Conservation (phyloP, 176 grass and related monocot species). For the Stipa capillata region DNA sequence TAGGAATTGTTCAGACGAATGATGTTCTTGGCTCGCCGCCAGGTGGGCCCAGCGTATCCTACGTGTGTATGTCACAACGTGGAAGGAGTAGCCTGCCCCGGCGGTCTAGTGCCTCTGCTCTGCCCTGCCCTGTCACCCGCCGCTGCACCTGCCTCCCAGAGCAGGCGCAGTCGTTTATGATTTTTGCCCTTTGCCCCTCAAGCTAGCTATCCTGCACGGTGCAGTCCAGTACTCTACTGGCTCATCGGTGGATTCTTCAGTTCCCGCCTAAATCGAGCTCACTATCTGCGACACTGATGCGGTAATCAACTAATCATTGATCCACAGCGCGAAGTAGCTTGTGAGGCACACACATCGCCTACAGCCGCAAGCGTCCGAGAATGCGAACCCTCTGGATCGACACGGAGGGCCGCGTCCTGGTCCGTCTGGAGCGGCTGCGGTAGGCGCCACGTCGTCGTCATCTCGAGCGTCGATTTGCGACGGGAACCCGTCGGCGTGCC, state of each 20-base stretch:
- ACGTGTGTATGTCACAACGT: no score
- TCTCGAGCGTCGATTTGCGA: background rate
- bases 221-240: no score
- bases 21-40: background rate
- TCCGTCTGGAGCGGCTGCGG: background rate
- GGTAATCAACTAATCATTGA: background rate
- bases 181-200: no score
- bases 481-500: background rate
- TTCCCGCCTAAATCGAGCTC: background rate
- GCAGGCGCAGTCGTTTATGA: no score
- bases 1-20: background rate
- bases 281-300: background rate
- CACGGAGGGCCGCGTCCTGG: background rate
- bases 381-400: background rate
- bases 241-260: background rate
- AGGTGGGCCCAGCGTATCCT: background rate
- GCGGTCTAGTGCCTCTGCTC: no score
- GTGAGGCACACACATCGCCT: no score
- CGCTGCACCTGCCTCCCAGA: background rate
- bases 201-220: no score
- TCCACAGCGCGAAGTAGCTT: background rate
- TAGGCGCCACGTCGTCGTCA: slow-evolving; percentile 18
- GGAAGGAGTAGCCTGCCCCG: no score
- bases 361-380: background rate
- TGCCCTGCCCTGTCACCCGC: background rate